phyloP scores from a whole-genome alignment of 169 alveolate species.

The Pseudocohnilembus persalinus region DNA sequence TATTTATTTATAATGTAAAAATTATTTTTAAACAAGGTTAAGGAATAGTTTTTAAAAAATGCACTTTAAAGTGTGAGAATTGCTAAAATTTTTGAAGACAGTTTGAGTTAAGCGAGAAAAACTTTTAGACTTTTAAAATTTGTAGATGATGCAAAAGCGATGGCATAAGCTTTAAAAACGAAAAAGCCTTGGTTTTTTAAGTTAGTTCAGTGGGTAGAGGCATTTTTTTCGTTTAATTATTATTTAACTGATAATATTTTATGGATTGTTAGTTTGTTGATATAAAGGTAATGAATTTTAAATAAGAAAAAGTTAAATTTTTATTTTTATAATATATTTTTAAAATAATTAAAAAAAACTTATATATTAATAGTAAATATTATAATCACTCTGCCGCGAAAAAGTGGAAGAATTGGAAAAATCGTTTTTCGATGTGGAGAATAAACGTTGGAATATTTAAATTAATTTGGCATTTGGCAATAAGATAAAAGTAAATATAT shows the following conservation, averaged over 20 bases:
- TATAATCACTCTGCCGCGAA: background rate
- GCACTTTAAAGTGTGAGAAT: conserved; percentile 5
- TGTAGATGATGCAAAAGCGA: conserved; percentile 16
- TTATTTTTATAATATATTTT: background rate
- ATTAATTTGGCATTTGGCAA: conserved; percentile 7
- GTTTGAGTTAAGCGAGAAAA: conserved; percentile 8
- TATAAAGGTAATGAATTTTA: background rate
- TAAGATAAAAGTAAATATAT: conserved; percentile 16
- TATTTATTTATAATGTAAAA: too few relatives aligned
- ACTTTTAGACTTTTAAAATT: conserved; percentile 20
- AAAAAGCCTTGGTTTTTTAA: conserved; percentile 20
- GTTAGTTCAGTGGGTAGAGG: background rate
- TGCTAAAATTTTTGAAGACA: background rate
- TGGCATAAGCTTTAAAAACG: background rate
- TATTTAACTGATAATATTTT: conserved; percentile 15
- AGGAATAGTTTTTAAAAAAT: background rate
- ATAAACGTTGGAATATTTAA: conserved; percentile 2
- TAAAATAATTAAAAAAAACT: too few relatives aligned
- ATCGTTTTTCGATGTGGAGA: conserved; percentile 1
- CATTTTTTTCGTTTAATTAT: conserved; percentile 19
- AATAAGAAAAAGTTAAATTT: background rate
- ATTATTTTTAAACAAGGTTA: background rate
- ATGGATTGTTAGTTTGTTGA: background rate
- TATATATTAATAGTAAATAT: conserved; percentile 9
- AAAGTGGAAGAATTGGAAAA: conserved; percentile 21